These are phyloP conservation scores for Thielaviopsis ethacetica DNA, from an alignment of 2,329 filamentous ascomycete species.

Conservation along the genomic window DNA sequence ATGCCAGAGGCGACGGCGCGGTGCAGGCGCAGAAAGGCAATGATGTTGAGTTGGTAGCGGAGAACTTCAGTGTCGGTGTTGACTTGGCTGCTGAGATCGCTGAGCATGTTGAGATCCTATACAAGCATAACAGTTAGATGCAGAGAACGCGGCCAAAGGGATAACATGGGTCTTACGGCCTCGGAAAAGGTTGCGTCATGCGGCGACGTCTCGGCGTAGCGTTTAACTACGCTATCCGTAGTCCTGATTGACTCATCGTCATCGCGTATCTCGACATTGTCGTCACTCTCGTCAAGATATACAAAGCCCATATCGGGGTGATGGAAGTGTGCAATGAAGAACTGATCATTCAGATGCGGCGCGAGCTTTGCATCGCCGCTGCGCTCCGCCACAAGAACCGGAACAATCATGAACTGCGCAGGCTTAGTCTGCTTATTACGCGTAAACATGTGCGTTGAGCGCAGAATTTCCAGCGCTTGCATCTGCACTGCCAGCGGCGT, in stretches of 20 bases:
- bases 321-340: conserved; percentile 82
- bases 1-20: conserved; percentile 68
- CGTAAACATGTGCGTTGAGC: conserved; percentile 62
- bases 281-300: conserved; percentile 40
- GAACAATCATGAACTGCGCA: conserved; percentile 63
- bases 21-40: conserved; percentile 75
- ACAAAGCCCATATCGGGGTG: conserved; percentile 53
- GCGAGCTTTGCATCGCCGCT: conserved; percentile 34
- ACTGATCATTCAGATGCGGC: conserved; percentile 57
- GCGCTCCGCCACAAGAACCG: conserved; percentile 40
- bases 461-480: conserved; percentile 62
- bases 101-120: conserved; percentile 42
- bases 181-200: conserved; percentile 21
- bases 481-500: conserved; percentile 67
- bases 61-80: conserved; percentile 59
- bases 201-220: conserved; percentile 14
- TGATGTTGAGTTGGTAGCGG: conserved; percentile 74
- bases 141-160: not conserved
- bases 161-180: conserved; percentile 21
- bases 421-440: conserved; percentile 58
- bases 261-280: conserved; percentile 18
- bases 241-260: conserved; percentile 19
- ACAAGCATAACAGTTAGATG: conserved; percentile 12
- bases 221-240: conserved; percentile 30
- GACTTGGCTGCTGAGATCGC: conserved; percentile 39